Conservation (phyloP, 495 filamentous ascomycete species). For the Hyaloscypha variabilis region DNA sequence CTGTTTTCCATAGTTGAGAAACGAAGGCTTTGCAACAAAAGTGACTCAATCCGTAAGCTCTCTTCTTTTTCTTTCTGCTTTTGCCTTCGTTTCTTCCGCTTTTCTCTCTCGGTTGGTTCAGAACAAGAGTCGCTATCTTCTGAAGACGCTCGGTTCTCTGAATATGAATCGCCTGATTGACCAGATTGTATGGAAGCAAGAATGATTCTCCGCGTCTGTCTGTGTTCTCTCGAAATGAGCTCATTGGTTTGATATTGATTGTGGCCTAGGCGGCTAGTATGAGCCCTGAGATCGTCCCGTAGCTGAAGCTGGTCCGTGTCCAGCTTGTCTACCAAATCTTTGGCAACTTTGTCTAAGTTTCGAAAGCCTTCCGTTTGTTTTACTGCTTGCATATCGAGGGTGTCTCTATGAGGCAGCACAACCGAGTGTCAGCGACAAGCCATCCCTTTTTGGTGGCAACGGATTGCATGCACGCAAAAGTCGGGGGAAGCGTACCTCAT, state of each 20-base stretch:
- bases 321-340: neutral
- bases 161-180: neutral
- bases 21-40: neutral
- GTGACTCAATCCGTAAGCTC: neutral
- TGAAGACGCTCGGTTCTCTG: no score
- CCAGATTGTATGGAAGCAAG: neutral
- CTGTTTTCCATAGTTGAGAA: constrained; percentile 6
- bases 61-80: no score
- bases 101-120: no score
- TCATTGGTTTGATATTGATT: neutral
- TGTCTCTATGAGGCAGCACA: neutral
- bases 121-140: no score
- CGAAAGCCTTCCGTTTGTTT: neutral
- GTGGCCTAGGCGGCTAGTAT: neutral
- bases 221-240: neutral
- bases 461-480: neutral
- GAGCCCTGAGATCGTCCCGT: neutral
- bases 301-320: neutral
- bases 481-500: neutral
- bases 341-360: neutral
- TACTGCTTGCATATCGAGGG: constrained; percentile 2
- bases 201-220: neutral
- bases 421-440: neutral
- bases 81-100: no score
- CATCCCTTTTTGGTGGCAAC: neutral